A percentile compares a stretch with the other conserved stretches of the same genome.
Evolutionary conservation across 2,329 filamentous ascomycete genomes (phyloP).

Genomic region (Colletotrichum tropicale): DNA sequence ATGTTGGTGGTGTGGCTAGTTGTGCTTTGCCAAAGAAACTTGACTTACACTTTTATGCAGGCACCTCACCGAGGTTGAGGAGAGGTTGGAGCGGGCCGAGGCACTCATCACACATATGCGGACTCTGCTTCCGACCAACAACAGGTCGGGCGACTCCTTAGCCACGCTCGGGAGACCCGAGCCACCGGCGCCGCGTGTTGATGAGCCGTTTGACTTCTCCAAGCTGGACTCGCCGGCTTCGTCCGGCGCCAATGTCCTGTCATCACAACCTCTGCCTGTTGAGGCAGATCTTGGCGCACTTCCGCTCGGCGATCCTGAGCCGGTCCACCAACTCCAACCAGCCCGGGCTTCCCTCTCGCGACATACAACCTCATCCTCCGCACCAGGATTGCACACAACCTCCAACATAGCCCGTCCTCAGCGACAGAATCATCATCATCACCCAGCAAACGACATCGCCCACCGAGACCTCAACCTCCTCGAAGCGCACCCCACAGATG

Average conservation of each 20-base stretch:
- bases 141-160: constrained; percentile 9
- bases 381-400: neutral
- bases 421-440: neutral
- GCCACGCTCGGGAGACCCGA: neutral
- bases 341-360: neutral
- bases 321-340: neutral
- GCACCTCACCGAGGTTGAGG: constrained; percentile 48
- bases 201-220: neutral
- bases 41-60: constrained; percentile 24
- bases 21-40: neutral
- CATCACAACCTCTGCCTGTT: neutral
- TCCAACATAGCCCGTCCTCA: neutral
- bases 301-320: neutral
- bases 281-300: neutral
- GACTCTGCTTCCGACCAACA: constrained; percentile 28
- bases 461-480: constrained; percentile 24
- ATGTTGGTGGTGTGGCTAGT: neutral
- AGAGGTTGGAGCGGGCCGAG: constrained; percentile 39
- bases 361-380: neutral
- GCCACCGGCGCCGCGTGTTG: neutral
- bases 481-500: constrained; percentile 35
- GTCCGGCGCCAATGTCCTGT: neutral
- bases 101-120: constrained; percentile 33
- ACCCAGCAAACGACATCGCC: neutral
- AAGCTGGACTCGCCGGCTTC: neutral